These are phyloP conservation scores for Lathyrus tuberosus DNA, from an alignment of 306 rosid species.

Conservation along the genomic window DNA sequence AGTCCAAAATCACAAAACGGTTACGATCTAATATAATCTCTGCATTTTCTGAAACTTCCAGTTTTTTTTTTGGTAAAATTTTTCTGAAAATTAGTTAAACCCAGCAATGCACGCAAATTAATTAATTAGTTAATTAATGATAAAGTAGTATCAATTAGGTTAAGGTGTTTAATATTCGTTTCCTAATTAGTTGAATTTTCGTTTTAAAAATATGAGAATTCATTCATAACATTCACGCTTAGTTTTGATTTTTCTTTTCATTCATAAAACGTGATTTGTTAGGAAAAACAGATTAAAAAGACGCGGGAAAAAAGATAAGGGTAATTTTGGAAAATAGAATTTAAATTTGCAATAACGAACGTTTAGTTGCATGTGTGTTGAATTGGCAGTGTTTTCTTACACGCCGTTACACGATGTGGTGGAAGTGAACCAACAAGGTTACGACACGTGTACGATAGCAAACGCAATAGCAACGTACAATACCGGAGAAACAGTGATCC, in stretches of 20 bases:
- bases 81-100: neutral
- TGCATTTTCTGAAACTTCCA: neutral
- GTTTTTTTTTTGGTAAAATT: neutral
- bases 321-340: neutral
- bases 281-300: neutral
- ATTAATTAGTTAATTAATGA: neutral
- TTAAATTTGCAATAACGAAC: neutral
- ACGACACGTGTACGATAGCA: conserved; percentile 48
- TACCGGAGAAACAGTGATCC: conserved; percentile 67
- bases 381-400: conserved; percentile 71
- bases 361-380: neutral
- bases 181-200: conserved; percentile 20
- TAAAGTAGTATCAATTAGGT: neutral
- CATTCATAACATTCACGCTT: neutral
- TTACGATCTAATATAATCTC: neutral
- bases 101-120: neutral
- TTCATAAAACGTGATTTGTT: neutral
- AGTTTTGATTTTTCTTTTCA: neutral
- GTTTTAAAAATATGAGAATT: neutral
- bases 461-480: conserved; percentile 52
- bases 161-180: neutral
- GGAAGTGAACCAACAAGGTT: conserved; percentile 62
- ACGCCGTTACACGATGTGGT: conserved; percentile 73
- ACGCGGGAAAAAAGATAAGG: neutral
- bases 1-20: neutral